Conservation (phyloP, 129 eudicot genomes). For the Centrapalus pauciflorus region DNA sequence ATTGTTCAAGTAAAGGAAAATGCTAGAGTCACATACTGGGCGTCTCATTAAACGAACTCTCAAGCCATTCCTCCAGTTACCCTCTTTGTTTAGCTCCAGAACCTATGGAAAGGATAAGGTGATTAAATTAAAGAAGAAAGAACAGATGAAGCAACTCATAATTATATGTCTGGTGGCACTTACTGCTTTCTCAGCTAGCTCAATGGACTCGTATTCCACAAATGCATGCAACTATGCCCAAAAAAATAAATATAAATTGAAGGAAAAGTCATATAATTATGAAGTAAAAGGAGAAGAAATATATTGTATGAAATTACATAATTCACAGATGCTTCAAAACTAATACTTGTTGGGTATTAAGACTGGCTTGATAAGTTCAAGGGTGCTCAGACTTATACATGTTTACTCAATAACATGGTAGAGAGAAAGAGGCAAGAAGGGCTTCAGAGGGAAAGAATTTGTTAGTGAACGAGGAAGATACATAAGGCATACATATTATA, state of each 20-base stretch:
- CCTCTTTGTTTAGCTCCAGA: conserved; percentile 72
- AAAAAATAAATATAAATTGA: conserved; percentile 10
- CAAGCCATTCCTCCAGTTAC: conserved; percentile 82
- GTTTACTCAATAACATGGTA: background rate
- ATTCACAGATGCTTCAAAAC: background rate
- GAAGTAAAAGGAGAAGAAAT: background rate
- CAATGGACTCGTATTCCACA: conserved; percentile 91
- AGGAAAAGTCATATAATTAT: background rate
- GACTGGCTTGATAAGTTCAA: background rate
- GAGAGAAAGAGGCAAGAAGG: background rate
- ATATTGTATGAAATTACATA: background rate
- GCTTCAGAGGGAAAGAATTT: background rate
- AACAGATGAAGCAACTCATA: background rate
- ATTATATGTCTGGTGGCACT: conserved; percentile 9
- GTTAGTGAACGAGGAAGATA: no score
- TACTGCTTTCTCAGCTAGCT: conserved; percentile 93
- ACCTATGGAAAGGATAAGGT: conserved; percentile 37
- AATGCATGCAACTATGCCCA: conserved; percentile 72
- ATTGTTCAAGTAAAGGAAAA: background rate
- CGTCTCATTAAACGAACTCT: conserved; percentile 84
- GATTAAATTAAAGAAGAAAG: conserved; percentile 8
- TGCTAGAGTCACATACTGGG: conserved; percentile 39
- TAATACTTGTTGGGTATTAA: background rate
- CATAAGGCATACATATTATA: background rate
- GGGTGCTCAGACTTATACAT: background rate